Evolutionary conservation across 805 yeast species (phyloP), one percentile per base, ranked within the genome.

Genomic region (Lipomyces orientalis): DNA sequence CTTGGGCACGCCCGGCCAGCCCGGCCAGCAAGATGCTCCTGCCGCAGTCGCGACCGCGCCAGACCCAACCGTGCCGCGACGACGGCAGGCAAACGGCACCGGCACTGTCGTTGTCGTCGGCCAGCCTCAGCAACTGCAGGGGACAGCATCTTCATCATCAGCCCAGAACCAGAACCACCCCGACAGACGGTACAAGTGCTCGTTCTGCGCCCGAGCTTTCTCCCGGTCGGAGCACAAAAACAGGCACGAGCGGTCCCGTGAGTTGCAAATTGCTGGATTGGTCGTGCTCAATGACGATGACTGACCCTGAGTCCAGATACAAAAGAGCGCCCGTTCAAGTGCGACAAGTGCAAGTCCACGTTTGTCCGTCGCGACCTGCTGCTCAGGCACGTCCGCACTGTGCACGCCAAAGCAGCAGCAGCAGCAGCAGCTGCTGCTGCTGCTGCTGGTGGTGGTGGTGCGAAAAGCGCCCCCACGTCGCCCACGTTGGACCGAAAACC

Each of bases 171-270:
- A 16, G 19, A 14, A 43, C n/a, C 49, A 16, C 19, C 80, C 88
- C 52, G 88, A 84, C 73, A 84, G 89, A 72, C 87, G 90, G 73
- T 90, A 90, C 77, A 85, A 89, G 52, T 90, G 97, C 79, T 87
- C 90, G 6, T 90, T 86, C 75, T 90, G 97, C 74, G 90, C 93
- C 39, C 82, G 93, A 70, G 89, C 91, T 6, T 90, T 90, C 75
- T 86, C 92, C n/a, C 80, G 95, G 61, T 85, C 90, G 10, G 95
- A 90, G 76, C 95, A 90, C 77, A 85, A 89, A 72, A 86, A 88
- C 54, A 84, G 95, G 60, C 95, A 90, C 74, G 94, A 90, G 76
- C 79, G 93, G 34, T 87, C 92, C 0, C 95, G 73, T 70, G 59
- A 6, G 73, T 69, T 69, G 10, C 8, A 37, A 19, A 33, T 65